Base-by-base conservation (phyloP, 2,329 filamentous ascomycete species). In the Diaporthe citri region DNA sequence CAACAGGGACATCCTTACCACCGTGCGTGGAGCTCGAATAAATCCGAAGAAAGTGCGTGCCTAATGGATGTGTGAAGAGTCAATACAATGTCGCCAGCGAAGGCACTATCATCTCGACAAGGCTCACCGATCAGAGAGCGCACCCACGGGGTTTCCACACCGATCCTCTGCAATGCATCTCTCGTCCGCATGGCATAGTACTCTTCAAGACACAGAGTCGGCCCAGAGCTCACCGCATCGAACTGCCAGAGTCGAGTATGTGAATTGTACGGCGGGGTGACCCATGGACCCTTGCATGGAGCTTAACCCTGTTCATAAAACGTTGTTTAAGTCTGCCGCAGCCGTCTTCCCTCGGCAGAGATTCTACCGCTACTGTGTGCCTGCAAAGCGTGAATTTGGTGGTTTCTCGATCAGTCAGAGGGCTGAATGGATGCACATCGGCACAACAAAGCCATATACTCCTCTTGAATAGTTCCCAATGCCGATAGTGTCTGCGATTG, bases 271-370 rank as follows among this genome's bases (percentile, higher is more conserved):
- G 12, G 46, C 71, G 60, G 59, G 71, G 57, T 52, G 71, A 22
- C 25, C 59, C n/a, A 51, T 64, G 71, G 39, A 8, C 31, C 46
- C 48, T 52, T 69, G 64, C 64, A 52, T 39, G 39, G 43, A 73
- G 55, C 31, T 60, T 43, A 64, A 39, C 72, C 72, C 62, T 76
- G 72, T 71, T 60, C 56, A 46, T 71, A 75, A 59, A 22, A 73
- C 52, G 60, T 69, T 73, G 74, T 64, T 31, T 57, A 75, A 67
- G 8, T 34, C n/a, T 51, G 43, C 72, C 41, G 34, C 28, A 39
- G 31, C 25, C 12, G 46, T 41, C 34, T 31, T 3, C n/a, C 5
- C 34, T 69, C 64, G 46, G 46, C 34, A 41, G 46, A 69, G 48
- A 52, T 17, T 41, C 22, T 17, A 4, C 36, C 64, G 22, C 34